Conservation (phyloP, 148 eudicot genomes). For the Selenicereus undatus region DNA sequence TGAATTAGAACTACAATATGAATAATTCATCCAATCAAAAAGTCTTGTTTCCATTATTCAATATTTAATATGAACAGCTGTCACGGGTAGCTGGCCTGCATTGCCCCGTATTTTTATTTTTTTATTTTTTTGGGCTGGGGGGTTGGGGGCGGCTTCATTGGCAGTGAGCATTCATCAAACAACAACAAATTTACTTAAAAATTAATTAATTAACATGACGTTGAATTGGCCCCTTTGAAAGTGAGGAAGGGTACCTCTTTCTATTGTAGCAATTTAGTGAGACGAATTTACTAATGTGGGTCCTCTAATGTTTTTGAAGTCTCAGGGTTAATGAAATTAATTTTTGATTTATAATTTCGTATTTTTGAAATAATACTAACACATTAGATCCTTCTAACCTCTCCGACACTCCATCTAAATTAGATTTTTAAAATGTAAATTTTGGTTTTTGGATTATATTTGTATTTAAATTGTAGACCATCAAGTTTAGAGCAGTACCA, state of each 20-base stretch:
- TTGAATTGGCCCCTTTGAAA: background rate
- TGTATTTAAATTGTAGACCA: background rate
- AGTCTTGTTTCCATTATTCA: background rate
- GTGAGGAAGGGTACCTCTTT: background rate
- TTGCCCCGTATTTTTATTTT: background rate
- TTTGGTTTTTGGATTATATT: too few species aligned
- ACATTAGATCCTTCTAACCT: too few species aligned
- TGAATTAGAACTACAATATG: background rate
- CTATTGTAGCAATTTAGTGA: too few species aligned
- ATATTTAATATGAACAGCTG: background rate
- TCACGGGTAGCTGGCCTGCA: background rate
- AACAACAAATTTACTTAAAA: background rate
- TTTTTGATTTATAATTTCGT: too few species aligned
- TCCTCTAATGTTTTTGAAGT: too few species aligned
- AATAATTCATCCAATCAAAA: background rate
- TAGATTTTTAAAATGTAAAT: too few species aligned
- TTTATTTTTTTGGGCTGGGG: background rate
- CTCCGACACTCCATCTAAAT: too few species aligned
- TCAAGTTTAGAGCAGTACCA: background rate
- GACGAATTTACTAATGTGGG: too few species aligned
- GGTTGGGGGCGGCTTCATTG: background rate
- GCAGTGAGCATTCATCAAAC: background rate
- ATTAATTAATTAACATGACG: background rate
- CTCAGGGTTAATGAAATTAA: too few species aligned
- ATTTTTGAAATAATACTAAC: too few species aligned